phyloP scores from a whole-genome alignment of 148 eudicot species.

The Gaultheria prostrata region DNA sequence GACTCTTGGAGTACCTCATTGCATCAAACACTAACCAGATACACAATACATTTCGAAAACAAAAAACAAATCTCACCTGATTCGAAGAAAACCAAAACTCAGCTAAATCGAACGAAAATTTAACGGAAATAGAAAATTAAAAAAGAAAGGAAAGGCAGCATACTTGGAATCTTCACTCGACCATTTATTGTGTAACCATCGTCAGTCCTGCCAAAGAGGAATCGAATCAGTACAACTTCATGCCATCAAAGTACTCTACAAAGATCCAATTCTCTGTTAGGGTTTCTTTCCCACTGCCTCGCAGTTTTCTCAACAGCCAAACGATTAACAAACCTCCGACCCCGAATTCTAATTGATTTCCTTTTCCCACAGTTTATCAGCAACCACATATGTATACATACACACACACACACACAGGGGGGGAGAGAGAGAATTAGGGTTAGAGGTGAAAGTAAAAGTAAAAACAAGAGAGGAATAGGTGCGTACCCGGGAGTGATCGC shows the following conservation, averaged over 20 bases:
- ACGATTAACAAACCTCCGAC: background rate
- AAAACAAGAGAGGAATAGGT: background rate
- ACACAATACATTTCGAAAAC: background rate
- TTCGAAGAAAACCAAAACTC: background rate
- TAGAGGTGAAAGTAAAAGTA: background rate
- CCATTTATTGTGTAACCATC: constrained; percentile 59
- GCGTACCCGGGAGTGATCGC: constrained; percentile 22
- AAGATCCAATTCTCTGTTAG: background rate
- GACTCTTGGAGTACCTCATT: background rate
- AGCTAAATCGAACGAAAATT: background rate
- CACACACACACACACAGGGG: background rate
- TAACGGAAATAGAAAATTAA: background rate
- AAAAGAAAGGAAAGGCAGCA: background rate
- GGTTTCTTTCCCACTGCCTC: too few species aligned
- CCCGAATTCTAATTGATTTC: background rate
- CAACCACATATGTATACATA: background rate
- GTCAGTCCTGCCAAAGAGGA: constrained; percentile 33
- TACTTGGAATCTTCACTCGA: constrained; percentile 55
- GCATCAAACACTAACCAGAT: background rate
- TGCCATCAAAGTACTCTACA: background rate
- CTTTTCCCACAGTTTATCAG: background rate
- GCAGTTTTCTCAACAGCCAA: constrained; percentile 2
- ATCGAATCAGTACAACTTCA: constrained; percentile 7
- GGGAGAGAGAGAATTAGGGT: constrained; percentile 8
- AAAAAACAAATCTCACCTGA: background rate